phyloP scores from a whole-genome alignment of 352 stramenopile species.

The Phytophthora colocasiae region DNA sequence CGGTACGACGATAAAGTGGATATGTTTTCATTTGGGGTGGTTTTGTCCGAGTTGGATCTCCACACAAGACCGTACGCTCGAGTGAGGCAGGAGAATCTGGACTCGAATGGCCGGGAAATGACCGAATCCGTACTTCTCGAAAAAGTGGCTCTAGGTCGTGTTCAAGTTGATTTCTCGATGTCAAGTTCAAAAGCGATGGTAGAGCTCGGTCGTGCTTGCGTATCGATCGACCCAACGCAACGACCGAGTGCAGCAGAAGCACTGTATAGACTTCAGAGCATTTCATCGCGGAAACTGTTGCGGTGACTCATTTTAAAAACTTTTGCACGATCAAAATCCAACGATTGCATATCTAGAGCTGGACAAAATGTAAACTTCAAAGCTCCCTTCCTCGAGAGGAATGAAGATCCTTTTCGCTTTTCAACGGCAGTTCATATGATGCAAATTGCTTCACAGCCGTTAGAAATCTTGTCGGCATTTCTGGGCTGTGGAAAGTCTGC shows the following conservation, averaged over 20 bases:
- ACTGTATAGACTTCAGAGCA: conserved; percentile 35
- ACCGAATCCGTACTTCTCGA: conserved; percentile 39
- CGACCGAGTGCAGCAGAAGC: conserved; percentile 38
- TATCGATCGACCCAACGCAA: conserved; percentile 36
- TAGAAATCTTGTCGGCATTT: conserved; percentile 21
- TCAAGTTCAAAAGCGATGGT: conserved; percentile 9
- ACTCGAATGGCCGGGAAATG: conserved; percentile 20
- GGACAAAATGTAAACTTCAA: neutral
- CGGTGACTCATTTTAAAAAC: neutral
- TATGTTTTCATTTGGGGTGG: conserved; percentile 72
- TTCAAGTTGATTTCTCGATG: conserved; percentile 37
- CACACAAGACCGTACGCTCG: conserved; percentile 28
- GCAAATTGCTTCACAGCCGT: conserved; percentile 12
- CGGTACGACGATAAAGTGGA: conserved; percentile 59
- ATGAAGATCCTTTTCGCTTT: conserved; percentile 8
- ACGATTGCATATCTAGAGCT: too few species aligned
- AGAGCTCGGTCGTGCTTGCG: conserved; percentile 30
- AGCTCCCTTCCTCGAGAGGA: neutral
- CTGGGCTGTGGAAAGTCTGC: conserved; percentile 24
- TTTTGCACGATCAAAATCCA: too few species aligned
- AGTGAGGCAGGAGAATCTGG: conserved; percentile 14
- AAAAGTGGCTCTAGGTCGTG: conserved; percentile 35
- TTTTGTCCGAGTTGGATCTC: conserved; percentile 63
- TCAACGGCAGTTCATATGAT: conserved; percentile 2
- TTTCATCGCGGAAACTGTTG: conserved; percentile 12